phyloP scores from a whole-genome alignment of 2,329 filamentous ascomycete species.

The Alternaria sp. region DNA sequence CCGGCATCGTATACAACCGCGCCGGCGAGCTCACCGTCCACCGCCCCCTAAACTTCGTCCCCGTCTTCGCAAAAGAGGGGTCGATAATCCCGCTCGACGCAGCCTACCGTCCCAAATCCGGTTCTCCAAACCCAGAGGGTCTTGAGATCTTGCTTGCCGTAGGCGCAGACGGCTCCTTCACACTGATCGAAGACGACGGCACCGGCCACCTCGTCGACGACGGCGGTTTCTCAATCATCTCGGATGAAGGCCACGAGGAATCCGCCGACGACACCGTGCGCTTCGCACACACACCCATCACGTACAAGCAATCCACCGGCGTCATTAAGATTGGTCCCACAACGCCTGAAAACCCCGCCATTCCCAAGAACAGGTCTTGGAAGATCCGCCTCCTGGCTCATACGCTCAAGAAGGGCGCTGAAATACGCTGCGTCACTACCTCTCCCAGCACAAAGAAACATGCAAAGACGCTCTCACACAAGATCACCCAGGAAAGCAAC shows the following conservation, averaged over 20 bases:
- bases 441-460: conserved; percentile 28
- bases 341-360: conserved; percentile 28
- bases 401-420: conserved; percentile 16
- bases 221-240: conserved; percentile 48
- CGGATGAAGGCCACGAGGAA: conserved; percentile 47
- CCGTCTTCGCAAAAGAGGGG: conserved; percentile 63
- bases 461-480: conserved; percentile 32
- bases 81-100: conserved; percentile 65
- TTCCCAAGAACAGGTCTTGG: conserved; percentile 41
- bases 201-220: conserved; percentile 45
- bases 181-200: conserved; percentile 58
- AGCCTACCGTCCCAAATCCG: conserved; percentile 53
- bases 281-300: conserved; percentile 45
- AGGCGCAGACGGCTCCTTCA: conserved; percentile 56
- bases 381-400: conserved; percentile 42
- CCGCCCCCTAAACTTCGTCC: conserved; percentile 57
- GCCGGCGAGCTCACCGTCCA: conserved; percentile 60
- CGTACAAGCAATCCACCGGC: conserved; percentile 47
- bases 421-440: conserved; percentile 37
- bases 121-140: conserved; percentile 54
- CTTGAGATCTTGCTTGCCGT: conserved; percentile 59
- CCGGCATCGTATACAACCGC: conserved; percentile 64
- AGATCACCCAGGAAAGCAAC: conserved; percentile 21
- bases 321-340: conserved; percentile 45
- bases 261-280: conserved; percentile 32